Percentiles rank a stretch among this genome's conserved stretches.
Conservation (phyloP, 2,329 filamentous ascomycete genomes). For the Tolypocladium amazonense region DNA sequence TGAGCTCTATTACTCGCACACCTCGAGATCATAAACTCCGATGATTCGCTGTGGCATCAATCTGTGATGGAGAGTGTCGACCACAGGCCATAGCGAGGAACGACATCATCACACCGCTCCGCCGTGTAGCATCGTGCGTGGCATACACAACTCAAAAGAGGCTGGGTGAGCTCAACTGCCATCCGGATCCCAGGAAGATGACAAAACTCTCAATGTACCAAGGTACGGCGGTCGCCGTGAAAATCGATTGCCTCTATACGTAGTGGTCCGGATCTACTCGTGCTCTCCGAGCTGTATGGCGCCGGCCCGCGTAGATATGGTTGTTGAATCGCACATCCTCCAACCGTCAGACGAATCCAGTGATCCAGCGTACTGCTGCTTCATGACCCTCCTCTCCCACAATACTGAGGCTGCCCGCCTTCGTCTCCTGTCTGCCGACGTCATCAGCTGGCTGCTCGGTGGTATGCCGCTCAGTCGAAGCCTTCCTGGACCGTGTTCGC, state of each 20-base stretch:
- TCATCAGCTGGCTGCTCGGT: not conserved
- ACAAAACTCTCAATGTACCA: not conserved
- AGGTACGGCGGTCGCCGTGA: not conserved
- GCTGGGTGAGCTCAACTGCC: not conserved
- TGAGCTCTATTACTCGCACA: not conserved
- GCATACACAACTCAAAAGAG: not conserved
- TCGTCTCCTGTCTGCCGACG: not conserved
- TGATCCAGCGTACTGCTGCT: not conserved
- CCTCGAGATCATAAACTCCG: too few relatives aligned
- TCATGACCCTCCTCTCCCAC: not conserved
- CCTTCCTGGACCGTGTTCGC: conserved; percentile 22
- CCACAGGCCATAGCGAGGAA: too few relatives aligned
- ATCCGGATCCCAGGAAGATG: not conserved
- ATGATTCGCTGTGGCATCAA: too few relatives aligned
- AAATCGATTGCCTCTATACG: not conserved
- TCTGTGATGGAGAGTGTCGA: too few relatives aligned
- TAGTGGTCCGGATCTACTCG: not conserved
- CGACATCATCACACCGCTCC: not conserved
- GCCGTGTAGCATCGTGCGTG: not conserved
- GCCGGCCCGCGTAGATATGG: not conserved
- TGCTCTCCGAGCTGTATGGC: not conserved
- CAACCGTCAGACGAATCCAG: not conserved
- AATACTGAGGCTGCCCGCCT: not conserved
- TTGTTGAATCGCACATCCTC: not conserved
- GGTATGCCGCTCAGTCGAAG: conserved; percentile 29